These are phyloP conservation scores for Friedmanniomyces simplex DNA, from an alignment of 495 filamentous ascomycete genomes.

Conservation along the genomic window DNA sequence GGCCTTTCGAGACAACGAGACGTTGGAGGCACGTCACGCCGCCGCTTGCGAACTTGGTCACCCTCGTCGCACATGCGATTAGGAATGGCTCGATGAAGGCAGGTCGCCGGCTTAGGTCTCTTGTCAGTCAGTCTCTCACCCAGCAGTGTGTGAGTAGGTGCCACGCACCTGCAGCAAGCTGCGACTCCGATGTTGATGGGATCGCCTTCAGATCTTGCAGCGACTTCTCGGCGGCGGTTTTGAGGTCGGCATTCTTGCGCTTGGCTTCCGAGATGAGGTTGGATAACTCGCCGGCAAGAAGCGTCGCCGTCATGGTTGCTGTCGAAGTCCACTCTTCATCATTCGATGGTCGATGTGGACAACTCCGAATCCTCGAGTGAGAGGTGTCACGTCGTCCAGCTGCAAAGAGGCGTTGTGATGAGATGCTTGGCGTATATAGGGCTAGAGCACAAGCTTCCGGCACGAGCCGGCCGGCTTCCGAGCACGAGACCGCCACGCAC, in stretches of 20 bases:
- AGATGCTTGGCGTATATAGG: neutral
- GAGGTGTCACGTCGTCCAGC: neutral
- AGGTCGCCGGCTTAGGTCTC: constrained; percentile 72
- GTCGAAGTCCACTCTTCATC: neutral
- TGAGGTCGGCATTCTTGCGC: constrained; percentile 78
- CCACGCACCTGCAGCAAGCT: constrained; percentile 67
- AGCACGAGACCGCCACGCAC: neutral
- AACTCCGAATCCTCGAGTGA: neutral
- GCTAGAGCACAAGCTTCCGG: neutral
- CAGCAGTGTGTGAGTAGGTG: constrained; percentile 5
- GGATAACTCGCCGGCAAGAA: constrained; percentile 78
- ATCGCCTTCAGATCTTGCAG: constrained; percentile 79
- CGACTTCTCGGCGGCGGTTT: constrained; percentile 89
- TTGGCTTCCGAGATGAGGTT: constrained; percentile 94
- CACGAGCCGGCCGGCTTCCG: neutral
- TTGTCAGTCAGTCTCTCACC: constrained; percentile 23
- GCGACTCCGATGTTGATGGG: constrained; percentile 64
- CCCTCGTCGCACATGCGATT: constrained; percentile 78
- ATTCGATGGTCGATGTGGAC: neutral
- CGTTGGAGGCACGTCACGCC: constrained; percentile 81
- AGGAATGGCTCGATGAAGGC: constrained; percentile 87
- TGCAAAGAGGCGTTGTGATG: neutral
- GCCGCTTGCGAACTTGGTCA: constrained; percentile 78
- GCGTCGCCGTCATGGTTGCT: constrained; percentile 70
- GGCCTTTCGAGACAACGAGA: constrained; percentile 65